Evolutionary conservation across 2,329 filamentous ascomycete species (phyloP).

Genomic region (Sporothrix dimorphospora): DNA sequence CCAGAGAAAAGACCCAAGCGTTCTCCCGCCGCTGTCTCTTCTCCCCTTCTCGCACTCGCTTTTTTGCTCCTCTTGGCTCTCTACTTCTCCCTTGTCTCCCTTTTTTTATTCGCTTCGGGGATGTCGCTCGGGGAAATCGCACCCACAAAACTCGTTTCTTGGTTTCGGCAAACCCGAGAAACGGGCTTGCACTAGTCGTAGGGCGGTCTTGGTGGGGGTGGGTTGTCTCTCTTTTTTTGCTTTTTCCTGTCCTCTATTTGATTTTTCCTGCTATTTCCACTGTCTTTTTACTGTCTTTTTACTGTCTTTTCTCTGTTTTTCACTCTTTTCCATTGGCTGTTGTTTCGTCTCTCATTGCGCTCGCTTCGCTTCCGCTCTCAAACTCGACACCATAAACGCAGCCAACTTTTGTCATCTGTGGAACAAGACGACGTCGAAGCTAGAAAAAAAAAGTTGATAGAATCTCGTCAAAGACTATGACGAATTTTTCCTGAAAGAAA

Average conservation of each 20-base stretch:
- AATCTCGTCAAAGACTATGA: too few relatives aligned
- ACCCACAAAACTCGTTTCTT: not conserved
- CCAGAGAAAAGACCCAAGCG: not conserved
- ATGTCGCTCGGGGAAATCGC: too few relatives aligned
- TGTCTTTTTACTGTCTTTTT: too few relatives aligned
- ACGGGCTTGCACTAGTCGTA: slow-evolving; percentile 7
- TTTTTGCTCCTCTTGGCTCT: not conserved
- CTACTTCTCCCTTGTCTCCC: not conserved
- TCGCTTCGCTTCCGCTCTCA: too few relatives aligned
- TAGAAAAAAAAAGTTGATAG: too few relatives aligned
- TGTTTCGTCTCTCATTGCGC: not conserved
- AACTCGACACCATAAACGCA: too few relatives aligned
- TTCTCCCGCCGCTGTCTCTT: too few relatives aligned
- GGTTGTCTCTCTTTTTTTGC: not conserved
- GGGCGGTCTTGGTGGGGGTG: not conserved
- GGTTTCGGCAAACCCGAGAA: slow-evolving; percentile 17
- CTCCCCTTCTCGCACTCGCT: not conserved
- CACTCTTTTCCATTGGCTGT: not conserved
- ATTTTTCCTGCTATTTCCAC: too few relatives aligned
- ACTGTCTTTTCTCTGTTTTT: not conserved
- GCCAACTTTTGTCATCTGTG: too few relatives aligned
- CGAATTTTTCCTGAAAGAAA: too few relatives aligned
- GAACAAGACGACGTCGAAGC: too few relatives aligned
- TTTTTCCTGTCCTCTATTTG: not conserved
- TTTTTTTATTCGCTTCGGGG: not conserved